Conservation (phyloP, 768 basidiomycete genomes). For the Lyophyllum semitale region DNA sequence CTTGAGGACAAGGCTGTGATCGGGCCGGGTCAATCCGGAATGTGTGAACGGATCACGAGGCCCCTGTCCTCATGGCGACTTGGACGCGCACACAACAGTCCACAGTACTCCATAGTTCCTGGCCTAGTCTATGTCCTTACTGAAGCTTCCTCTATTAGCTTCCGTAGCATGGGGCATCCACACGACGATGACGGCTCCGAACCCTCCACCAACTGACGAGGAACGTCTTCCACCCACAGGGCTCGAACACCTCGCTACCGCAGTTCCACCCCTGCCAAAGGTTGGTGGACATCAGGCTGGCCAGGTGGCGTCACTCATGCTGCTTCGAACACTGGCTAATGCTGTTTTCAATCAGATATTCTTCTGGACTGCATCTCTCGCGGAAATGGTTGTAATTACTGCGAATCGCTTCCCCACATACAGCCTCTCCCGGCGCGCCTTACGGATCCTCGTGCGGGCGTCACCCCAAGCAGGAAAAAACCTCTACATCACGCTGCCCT, state of each 20-base stretch:
- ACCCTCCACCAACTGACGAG: conserved; percentile 20
- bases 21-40: background rate
- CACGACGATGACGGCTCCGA: conserved; percentile 26
- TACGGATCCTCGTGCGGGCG: background rate
- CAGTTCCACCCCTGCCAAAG: conserved; percentile 17
- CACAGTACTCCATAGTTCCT: too few relatives aligned
- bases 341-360: conserved; percentile 8
- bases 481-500: conserved; percentile 4
- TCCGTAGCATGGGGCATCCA: conserved; percentile 28
- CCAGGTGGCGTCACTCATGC: background rate
- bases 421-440: conserved; percentile 1
- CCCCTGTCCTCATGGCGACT: too few relatives aligned
- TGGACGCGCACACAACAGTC: too few relatives aligned
- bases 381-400: conserved; percentile 20
- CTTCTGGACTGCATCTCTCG: conserved; percentile 20
- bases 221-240: conserved; percentile 25
- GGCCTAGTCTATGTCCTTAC: conserved; percentile 14
- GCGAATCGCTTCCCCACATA: conserved; percentile 9
- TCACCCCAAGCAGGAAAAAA: background rate
- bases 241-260: conserved; percentile 18
- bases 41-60: background rate
- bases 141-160: conserved; percentile 24
- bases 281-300: conserved; percentile 11
- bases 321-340: background rate
- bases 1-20: too few relatives aligned